A percentile compares a stretch with the other conserved stretches of the same genome.
These are phyloP conservation scores for Rutstroemia sp. DNA, from an alignment of 2,329 filamentous ascomycete genomes.

Conservation along the genomic window DNA sequence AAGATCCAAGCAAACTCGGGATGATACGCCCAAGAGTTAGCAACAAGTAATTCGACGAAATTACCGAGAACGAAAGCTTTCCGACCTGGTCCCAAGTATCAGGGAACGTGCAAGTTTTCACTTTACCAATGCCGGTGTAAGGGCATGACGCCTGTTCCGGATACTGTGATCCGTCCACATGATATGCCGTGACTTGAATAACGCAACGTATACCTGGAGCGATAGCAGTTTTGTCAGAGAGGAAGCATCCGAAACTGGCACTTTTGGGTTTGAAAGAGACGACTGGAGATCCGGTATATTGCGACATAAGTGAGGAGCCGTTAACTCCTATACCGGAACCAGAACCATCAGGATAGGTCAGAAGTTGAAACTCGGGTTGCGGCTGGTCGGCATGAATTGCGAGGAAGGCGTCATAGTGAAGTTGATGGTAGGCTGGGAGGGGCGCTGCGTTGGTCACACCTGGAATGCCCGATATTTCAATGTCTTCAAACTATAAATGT, in stretches of 20 bases:
- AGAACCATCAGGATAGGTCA: not conserved
- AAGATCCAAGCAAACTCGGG: not conserved
- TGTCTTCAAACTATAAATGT: not conserved
- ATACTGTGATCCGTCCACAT: not conserved
- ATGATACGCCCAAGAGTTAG: not conserved
- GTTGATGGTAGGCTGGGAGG: not conserved
- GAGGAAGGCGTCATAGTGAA: not conserved
- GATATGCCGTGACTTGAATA: not conserved
- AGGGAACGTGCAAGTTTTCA: not conserved
- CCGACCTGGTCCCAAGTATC: not conserved
- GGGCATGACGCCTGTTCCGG: not conserved
- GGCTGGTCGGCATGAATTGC: not conserved
- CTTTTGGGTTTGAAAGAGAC: not conserved
- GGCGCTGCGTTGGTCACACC: not conserved
- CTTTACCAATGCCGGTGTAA: not conserved
- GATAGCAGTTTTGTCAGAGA: not conserved
- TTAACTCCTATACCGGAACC: not conserved
- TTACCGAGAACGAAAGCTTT: not conserved
- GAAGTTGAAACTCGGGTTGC: not conserved
- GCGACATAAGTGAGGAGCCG: not conserved
- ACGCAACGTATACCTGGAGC: not conserved
- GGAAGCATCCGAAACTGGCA: not conserved
- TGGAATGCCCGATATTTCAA: not conserved
- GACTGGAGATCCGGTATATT: not conserved
- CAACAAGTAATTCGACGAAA: not conserved